Base-by-base conservation (phyloP, 108 stramenopile species). In the Cylindrotheca closterium region DNA sequence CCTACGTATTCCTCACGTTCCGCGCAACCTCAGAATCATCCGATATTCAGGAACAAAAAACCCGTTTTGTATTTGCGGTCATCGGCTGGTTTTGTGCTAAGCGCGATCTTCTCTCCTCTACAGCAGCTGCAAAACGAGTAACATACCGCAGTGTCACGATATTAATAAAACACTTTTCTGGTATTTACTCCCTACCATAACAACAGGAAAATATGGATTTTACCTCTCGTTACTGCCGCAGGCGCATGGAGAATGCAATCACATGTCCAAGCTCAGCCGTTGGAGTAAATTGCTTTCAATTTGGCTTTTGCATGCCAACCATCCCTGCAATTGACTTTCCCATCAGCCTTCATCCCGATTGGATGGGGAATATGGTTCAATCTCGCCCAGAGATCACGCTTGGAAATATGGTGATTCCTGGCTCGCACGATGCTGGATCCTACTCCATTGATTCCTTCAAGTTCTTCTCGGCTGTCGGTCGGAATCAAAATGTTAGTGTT, bases 351-450 rank as follows among this genome's bases (percentile, higher is more conserved):
- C 63, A 67, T 47, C 68, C 68, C 27, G 81, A 81, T 50, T 88
- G 87, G 87, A 88, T 88, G 81, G 48, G 65, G 2, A 74, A 80
- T 21, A 65, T 88, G 5, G 42, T 68, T 10, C 73, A 74, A 22
- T 55, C 58, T 27, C 46, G 50, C 47, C 74, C 83, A 19, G 58
- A 78, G 17, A 63, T 68, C 17, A 78, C 60, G 27, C 55, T 83
- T 1, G 67, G 79, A 46, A 70, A 81, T 21, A 53, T 85, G 34
- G 66, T 80, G 27, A 65, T 88, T 18, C 83, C 83, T 1, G 87
- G 81, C 48, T 79, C 81, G 55, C 83, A 85, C 57, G 77, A 88
- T 71, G 74, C 83, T 2, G 87, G 81, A 30, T 81, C 83, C 15
- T 70, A 53, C 57, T 82, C 87, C 8, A 83, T 88, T 22, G 52